Conservation (phyloP, 2,329 filamentous ascomycete genomes). For the Nothophaeocryptopus gaeumannii region DNA sequence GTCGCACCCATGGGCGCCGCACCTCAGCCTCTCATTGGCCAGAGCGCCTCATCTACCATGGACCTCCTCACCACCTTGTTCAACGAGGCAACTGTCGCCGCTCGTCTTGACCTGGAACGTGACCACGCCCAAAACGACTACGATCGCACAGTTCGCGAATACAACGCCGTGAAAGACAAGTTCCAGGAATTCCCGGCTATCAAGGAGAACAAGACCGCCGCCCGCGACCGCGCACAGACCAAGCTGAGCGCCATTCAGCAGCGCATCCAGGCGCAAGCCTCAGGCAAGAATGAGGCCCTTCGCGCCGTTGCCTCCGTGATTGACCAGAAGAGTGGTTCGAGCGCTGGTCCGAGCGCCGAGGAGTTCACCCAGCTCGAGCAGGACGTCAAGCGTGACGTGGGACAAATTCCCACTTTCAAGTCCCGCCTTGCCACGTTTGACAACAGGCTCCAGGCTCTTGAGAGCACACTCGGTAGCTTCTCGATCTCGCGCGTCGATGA, state of each 20-base stretch:
- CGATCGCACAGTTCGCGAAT: constrained; percentile 1
- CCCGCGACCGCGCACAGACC: not conserved
- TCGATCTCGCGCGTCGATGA: not conserved
- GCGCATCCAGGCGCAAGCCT: not conserved
- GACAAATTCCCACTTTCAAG: not conserved
- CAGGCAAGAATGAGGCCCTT: not conserved
- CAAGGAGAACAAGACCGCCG: constrained; percentile 11
- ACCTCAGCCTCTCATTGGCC: too few species aligned
- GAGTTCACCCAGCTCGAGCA: not conserved
- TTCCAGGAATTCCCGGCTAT: constrained; percentile 11
- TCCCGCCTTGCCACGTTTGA: not conserved
- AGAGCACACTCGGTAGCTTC: not conserved
- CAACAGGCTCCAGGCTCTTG: not conserved
- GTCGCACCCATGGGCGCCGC: not conserved
- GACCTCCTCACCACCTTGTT: constrained; percentile 3
- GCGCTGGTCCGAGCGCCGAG: not conserved
- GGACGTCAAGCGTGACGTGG: not conserved
- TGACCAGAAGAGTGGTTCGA: not conserved
- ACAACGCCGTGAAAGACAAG: not conserved
- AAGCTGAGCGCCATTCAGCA: constrained; percentile 1
- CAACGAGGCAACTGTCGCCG: not conserved
- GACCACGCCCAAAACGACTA: not conserved
- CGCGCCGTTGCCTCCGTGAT: constrained; percentile 1
- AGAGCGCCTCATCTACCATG: not conserved
- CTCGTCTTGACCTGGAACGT: not conserved